Evolutionary conservation across 2,329 filamentous ascomycete species (phyloP), one percentile per base, ranked within the genome.

Genomic region (Xylaria sp.): DNA sequence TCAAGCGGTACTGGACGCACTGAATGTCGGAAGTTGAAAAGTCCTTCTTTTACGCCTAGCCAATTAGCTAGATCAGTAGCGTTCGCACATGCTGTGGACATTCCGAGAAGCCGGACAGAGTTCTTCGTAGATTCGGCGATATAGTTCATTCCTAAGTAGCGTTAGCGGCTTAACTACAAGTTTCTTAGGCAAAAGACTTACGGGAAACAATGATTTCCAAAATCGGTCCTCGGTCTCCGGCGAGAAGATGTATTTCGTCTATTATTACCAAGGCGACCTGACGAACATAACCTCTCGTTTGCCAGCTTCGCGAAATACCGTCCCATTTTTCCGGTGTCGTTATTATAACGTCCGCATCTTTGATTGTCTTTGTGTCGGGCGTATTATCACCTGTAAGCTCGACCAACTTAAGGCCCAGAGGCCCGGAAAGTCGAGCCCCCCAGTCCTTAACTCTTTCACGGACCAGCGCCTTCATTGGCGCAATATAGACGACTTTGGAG

Each of bases 291-390:
- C 93, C 92, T 88, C 96, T 91, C 5, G 95, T 98, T 80, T 98
- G 94, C 96, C 97, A 99, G 76, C 93, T 97, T 87, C 96, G 92
- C 74, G 93, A 97, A 73, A 99, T 98, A 87, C 97, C 97, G 78
- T 99, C 97, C 96, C 96, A 99, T 79, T 99, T 99, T 82, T 99
- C 96, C n/a, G 96, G 97, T 0, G 97, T 99, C 0, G 96, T 99
- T 75, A 99, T 94, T 75, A 99, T 99, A 70, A 99, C 93, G 78
- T 99, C 96, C 3, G 96, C 96, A 77, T 98, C 92, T 73, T 94
- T 89, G 74, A 99, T 99, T 0, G 95, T 97, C 59, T 93, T 87
- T 0, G 96, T 99, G 77, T 99, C 96, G 0, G 97, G 97, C 0
- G 97, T 99, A 76, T 98, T 99, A 82, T 99, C 96, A 84, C 92